phyloP scores from a whole-genome alignment of 2,329 filamentous ascomycete genomes.

The Colletotrichum acutatum region DNA sequence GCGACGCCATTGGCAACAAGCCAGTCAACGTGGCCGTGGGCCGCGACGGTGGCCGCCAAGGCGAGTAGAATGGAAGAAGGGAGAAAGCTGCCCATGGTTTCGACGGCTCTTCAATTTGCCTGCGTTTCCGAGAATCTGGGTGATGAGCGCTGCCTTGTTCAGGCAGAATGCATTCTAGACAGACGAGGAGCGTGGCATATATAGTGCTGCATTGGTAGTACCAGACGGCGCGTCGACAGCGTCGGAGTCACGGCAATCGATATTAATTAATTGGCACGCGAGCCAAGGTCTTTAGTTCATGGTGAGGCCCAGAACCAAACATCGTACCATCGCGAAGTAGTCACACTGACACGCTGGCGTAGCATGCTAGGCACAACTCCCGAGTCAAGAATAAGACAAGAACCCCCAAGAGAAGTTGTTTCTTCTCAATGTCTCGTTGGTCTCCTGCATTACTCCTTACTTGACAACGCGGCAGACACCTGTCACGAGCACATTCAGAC shows the following conservation, averaged over 20 bases:
- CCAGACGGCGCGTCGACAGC: neutral
- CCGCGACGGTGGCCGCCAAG: slow-evolving; percentile 39
- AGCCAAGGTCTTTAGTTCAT: neutral
- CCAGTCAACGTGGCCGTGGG: slow-evolving; percentile 47
- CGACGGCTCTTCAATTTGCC: neutral
- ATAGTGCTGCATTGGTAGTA: slow-evolving; percentile 10
- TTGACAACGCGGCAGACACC: neutral
- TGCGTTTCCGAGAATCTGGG: neutral
- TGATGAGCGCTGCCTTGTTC: slow-evolving; percentile 22
- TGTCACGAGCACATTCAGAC: slow-evolving; percentile 18
- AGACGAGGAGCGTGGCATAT: slow-evolving; percentile 17
- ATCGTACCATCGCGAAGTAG: neutral
- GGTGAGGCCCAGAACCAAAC: neutral
- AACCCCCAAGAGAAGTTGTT: neutral
- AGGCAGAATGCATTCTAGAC: slow-evolving; percentile 18
- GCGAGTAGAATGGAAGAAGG: slow-evolving; percentile 35
- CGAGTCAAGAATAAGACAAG: neutral
- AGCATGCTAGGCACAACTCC: neutral
- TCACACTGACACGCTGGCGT: neutral
- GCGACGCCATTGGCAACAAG: slow-evolving; percentile 43
- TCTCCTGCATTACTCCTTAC: neutral
- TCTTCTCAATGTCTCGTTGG: neutral
- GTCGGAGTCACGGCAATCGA: neutral
- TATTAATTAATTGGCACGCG: slow-evolving; percentile 1
- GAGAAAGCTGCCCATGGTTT: slow-evolving; percentile 21